A percentile compares a stretch with the other conserved stretches of the same genome.
Conservation (phyloP, 306 rosid species). For the Castanospermum australe region DNA sequence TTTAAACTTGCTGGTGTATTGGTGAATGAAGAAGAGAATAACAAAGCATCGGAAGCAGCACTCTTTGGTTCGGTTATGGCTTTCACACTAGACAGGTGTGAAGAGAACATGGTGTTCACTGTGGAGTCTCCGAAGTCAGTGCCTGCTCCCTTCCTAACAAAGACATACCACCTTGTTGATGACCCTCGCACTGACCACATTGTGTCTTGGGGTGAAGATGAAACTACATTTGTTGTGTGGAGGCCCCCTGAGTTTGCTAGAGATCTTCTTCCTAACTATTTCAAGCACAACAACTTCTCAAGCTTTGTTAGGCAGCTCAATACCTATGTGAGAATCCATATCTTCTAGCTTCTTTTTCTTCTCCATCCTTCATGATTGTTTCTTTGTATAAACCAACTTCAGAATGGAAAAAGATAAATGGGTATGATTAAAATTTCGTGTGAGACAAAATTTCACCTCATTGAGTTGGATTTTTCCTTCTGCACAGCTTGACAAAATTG, state of each 20-base stretch:
- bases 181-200: conserved; percentile 75
- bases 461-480: not conserved
- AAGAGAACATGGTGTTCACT: conserved; percentile 44
- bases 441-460: not conserved
- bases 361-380: not conserved
- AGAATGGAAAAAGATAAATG: not conserved
- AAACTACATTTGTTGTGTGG: conserved; percentile 69
- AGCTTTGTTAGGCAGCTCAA: conserved; percentile 88
- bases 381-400: not conserved
- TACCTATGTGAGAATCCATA: conserved; percentile 55
- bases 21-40: too few relatives aligned
- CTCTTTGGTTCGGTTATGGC: conserved; percentile 33
- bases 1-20: conserved; percentile 22
- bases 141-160: conserved; percentile 74
- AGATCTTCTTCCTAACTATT: conserved; percentile 78
- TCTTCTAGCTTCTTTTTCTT: not conserved
- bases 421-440: too few relatives aligned
- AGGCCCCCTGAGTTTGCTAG: conserved; percentile 77
- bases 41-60: conserved; percentile 19
- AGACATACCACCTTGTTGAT: conserved; percentile 79
- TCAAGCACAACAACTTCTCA: conserved; percentile 91
- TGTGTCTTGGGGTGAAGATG: conserved; percentile 77
- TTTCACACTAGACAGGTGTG: conserved; percentile 47
- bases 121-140: conserved; percentile 52
- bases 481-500: not conserved